Conservation (phyloP, 352 stramenopile species). For the Globisporangium emineosum region DNA sequence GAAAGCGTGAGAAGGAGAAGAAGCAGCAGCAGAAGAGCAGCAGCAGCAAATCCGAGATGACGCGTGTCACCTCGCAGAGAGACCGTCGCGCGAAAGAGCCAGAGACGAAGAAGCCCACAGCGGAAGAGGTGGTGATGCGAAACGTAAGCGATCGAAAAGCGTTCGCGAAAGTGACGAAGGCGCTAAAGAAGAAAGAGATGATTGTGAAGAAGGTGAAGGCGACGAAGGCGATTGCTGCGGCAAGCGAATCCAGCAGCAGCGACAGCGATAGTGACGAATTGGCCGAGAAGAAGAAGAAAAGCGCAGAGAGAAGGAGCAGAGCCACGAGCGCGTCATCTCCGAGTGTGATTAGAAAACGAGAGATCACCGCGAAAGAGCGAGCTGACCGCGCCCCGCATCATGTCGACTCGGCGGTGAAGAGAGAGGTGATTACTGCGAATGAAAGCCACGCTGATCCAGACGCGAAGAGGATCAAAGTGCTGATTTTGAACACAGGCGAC, state of each 20-base stretch:
- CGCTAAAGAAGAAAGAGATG: not conserved
- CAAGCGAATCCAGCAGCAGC: not conserved
- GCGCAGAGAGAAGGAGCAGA: not conserved
- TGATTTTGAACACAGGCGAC: not conserved
- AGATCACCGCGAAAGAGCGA: conserved; percentile 14
- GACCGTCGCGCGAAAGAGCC: not conserved
- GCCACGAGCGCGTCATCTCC: not conserved
- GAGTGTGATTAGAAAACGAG: conserved; percentile 5
- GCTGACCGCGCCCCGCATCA: not conserved
- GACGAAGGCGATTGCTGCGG: not conserved
- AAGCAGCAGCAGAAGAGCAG: conserved; percentile 2
- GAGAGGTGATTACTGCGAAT: not conserved
- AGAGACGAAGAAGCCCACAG: not conserved
- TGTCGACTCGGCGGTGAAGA: not conserved
- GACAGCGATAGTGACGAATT: not conserved
- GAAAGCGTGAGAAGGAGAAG: not conserved
- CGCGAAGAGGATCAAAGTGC: not conserved
- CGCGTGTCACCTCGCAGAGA: not conserved
- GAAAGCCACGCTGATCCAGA: not conserved
- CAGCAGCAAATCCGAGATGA: not conserved
- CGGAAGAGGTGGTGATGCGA: not conserved
- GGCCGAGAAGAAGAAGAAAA: not conserved
- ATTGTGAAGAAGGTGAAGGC: not conserved
- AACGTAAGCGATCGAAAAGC: not conserved
- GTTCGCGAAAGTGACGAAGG: not conserved